phyloP scores from a whole-genome alignment of 2,329 filamentous ascomycete genomes.

The Colletotrichum musae region DNA sequence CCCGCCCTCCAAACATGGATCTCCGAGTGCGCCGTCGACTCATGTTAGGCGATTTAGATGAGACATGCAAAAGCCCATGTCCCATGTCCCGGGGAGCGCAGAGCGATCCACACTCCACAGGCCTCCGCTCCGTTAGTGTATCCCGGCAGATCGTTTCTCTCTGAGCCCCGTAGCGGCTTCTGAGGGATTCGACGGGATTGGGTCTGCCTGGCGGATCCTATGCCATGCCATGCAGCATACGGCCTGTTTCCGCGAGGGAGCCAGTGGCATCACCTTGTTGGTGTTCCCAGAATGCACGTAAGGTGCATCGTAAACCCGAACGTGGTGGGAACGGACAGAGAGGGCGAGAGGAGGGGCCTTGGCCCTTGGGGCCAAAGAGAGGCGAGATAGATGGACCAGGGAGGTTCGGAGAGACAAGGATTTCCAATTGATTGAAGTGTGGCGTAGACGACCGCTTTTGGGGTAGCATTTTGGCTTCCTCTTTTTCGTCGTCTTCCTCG shows the following conservation, averaged over 20 bases:
- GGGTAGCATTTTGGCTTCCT: slow-evolving; percentile 10
- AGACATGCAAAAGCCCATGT: slow-evolving; percentile 24
- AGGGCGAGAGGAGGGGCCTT: not conserved
- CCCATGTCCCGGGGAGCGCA: slow-evolving; percentile 9
- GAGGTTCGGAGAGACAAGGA: slow-evolving; percentile 15
- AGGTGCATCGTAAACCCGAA: slow-evolving; percentile 11
- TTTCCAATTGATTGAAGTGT: slow-evolving; percentile 2
- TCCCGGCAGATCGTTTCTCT: slow-evolving; percentile 40
- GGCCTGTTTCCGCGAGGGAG: slow-evolving; percentile 14
- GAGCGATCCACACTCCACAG: slow-evolving; percentile 2
- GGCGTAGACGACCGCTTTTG: slow-evolving; percentile 10
- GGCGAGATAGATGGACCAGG: slow-evolving; percentile 6
- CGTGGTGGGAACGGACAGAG: slow-evolving; percentile 4
- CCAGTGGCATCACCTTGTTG: slow-evolving; percentile 2
- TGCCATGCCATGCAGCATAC: slow-evolving; percentile 15
- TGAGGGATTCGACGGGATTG: slow-evolving; percentile 14
- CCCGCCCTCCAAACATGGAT: slow-evolving; percentile 18
- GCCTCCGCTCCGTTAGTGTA: slow-evolving; percentile 17
- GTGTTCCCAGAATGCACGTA: slow-evolving; percentile 27
- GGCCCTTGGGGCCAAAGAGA: not conserved
- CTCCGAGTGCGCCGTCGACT: slow-evolving; percentile 21
- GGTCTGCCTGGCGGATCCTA: not conserved
- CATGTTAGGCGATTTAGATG: slow-evolving; percentile 30
- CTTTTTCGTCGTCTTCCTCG: not conserved
- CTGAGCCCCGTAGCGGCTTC: slow-evolving; percentile 5